Percentiles rank a stretch among this genome's conserved stretches.
phyloP scores from a whole-genome alignment of 2,329 filamentous ascomycete genomes.

The Sporothrix pallida region DNA sequence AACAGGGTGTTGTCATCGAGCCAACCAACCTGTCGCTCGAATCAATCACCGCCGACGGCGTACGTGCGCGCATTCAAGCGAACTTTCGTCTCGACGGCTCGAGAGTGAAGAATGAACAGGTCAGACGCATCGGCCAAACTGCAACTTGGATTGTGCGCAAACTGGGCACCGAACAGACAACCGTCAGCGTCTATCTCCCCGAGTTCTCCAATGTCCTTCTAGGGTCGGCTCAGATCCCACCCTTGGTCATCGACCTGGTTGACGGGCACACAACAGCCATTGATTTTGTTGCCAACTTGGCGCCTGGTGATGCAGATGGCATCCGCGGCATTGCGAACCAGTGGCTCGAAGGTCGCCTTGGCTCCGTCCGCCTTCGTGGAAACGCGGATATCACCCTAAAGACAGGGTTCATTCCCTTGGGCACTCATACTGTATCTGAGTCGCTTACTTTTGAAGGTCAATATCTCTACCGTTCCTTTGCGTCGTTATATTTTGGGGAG shows the following conservation, averaged over 20 bases:
- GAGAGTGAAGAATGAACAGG: slow-evolving; percentile 71
- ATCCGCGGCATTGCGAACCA: slow-evolving; percentile 83
- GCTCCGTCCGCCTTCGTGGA: slow-evolving; percentile 72
- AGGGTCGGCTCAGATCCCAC: slow-evolving; percentile 77
- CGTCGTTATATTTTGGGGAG: slow-evolving; percentile 65
- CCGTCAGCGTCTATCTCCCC: slow-evolving; percentile 78
- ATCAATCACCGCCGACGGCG: slow-evolving; percentile 78
- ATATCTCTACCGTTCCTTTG: slow-evolving; percentile 69
- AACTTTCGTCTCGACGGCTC: slow-evolving; percentile 81
- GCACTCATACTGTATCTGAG: slow-evolving; percentile 76
- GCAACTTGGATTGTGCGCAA: slow-evolving; percentile 81
- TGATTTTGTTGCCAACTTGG: slow-evolving; percentile 78
- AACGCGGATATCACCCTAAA: slow-evolving; percentile 75
- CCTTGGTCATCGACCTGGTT: slow-evolving; percentile 74
- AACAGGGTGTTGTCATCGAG: slow-evolving; percentile 80
- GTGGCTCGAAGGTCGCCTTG: slow-evolving; percentile 81
- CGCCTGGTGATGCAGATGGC: slow-evolving; percentile 76
- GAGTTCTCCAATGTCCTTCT: slow-evolving; percentile 79
- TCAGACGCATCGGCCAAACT: slow-evolving; percentile 76
- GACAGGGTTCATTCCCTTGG: slow-evolving; percentile 79
- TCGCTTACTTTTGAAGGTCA: slow-evolving; percentile 82
- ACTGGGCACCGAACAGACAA: slow-evolving; percentile 74
- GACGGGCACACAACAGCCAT: slow-evolving; percentile 78
- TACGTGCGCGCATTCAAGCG: slow-evolving; percentile 80
- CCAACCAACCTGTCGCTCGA: slow-evolving; percentile 85